These are phyloP conservation scores for Leptographium lundbergii DNA, from an alignment of 2,329 filamentous ascomycete genomes.

Conservation along the genomic window DNA sequence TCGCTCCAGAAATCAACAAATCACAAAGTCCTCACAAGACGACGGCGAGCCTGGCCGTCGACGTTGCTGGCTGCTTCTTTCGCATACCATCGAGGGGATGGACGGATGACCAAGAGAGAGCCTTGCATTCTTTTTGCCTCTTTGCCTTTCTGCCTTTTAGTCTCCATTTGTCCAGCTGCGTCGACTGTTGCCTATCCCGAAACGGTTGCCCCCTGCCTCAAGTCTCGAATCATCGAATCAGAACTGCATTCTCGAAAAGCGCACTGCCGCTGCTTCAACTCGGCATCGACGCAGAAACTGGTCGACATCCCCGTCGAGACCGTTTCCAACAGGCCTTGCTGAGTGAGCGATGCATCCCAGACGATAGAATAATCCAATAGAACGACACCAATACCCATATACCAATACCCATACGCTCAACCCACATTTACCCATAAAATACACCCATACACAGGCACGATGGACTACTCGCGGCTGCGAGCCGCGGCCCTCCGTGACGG, in stretches of 20 bases:
- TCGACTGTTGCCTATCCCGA: neutral
- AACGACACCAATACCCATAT: neutral
- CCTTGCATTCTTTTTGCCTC: neutral
- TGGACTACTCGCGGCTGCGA: conserved; percentile 67
- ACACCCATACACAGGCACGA: conserved; percentile 17
- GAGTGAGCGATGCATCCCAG: neutral
- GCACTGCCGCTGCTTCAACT: neutral
- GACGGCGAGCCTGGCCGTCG: neutral
- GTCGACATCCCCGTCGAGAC: neutral
- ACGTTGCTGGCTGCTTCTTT: neutral
- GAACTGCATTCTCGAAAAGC: neutral
- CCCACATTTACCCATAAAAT: no score
- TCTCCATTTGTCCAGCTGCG: neutral
- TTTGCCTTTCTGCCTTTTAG: no score
- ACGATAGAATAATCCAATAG: neutral
- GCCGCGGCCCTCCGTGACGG: conserved; percentile 77
- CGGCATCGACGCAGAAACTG: neutral
- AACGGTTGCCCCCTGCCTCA: neutral
- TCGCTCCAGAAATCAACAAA: neutral
- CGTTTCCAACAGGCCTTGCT: neutral
- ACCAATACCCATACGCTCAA: neutral
- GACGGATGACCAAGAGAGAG: neutral
- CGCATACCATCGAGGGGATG: neutral
- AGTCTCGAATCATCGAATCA: neutral
- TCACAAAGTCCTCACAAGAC: neutral